A percentile compares a stretch with the other conserved stretches of the same genome.
Evolutionary conservation across 768 basidiomycete genomes (phyloP).

Genomic region (Leucosporidium scottii): DNA sequence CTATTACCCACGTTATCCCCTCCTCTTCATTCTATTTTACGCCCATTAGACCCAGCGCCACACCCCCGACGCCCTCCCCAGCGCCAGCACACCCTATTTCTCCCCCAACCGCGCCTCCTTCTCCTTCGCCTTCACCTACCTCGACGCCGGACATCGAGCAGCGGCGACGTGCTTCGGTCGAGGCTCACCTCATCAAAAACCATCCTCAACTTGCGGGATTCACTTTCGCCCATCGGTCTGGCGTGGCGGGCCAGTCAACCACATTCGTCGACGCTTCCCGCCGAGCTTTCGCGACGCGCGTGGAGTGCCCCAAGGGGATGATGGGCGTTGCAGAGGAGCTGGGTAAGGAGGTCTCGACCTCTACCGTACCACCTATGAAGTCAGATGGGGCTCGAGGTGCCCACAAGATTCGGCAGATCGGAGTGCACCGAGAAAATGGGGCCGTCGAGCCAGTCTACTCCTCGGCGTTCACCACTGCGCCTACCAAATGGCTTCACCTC

Average conservation of each 20-base stretch:
- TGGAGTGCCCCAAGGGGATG: not conserved
- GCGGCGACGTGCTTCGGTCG: not conserved
- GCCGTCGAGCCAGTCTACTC: not conserved
- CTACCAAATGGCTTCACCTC: not conserved
- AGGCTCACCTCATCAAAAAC: not conserved
- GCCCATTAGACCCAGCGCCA: not conserved
- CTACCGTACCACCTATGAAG: not conserved
- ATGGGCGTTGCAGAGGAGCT: not conserved
- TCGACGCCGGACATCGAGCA: not conserved
- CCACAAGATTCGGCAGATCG: conserved; percentile 1
- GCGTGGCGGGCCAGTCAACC: not conserved
- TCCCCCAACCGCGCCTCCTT: too few relatives aligned
- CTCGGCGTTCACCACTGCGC: not conserved
- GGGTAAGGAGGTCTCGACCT: not conserved
- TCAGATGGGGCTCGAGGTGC: not conserved
- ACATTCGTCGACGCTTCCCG: not conserved
- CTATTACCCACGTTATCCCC: not conserved
- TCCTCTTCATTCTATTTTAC: not conserved
- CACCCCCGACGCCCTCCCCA: too few relatives aligned
- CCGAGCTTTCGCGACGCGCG: not conserved
- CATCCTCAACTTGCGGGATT: not conserved
- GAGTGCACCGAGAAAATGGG: not conserved
- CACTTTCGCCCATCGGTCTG: conserved; percentile 1
- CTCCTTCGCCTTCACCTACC: not conserved
- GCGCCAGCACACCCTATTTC: too few relatives aligned